Conservation (phyloP, 2,329 filamentous ascomycete species). For the Fusarium sp. region DNA sequence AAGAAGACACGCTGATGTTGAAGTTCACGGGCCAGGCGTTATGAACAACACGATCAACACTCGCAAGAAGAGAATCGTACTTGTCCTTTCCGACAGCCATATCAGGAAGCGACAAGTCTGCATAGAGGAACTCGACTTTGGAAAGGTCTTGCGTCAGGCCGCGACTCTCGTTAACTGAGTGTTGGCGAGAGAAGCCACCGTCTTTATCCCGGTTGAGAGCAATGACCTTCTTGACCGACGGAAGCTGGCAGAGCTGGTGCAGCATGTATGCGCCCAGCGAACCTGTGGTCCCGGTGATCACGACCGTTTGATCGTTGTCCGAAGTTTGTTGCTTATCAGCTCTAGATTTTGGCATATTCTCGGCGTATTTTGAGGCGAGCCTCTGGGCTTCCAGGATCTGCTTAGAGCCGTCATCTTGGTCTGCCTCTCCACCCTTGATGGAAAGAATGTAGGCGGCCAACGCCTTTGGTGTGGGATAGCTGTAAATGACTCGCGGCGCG, state of each 20-base stretch:
- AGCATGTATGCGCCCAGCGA: conserved; percentile 20
- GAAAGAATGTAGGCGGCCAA: not conserved
- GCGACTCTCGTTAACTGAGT: not conserved
- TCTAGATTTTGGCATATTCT: rapidly evolving
- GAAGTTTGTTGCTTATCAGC: rapidly evolving
- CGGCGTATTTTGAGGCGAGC: not conserved
- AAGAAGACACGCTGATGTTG: conserved; percentile 15
- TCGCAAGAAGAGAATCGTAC: not conserved
- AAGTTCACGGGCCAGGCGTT: conserved; percentile 28
- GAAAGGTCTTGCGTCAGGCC: not conserved
- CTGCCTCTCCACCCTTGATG: rapidly evolving
- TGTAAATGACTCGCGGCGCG: not conserved
- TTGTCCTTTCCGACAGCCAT: not conserved
- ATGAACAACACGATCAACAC: conserved; percentile 6
- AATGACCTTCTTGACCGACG: not conserved
- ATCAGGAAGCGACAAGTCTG: not conserved
- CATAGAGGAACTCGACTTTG: not conserved
- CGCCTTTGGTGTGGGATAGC: not conserved
- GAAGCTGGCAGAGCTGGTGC: not conserved
- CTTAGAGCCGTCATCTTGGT: rapidly evolving
- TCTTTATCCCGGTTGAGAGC: not conserved
- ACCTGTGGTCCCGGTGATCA: not conserved
- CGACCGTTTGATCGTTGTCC: rapidly evolving
- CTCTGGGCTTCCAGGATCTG: not conserved
- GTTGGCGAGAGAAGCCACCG: conserved; percentile 1